Base-by-base conservation (phyloP, 2,329 filamentous ascomycete genomes). In the Davidsoniella australis region DNA sequence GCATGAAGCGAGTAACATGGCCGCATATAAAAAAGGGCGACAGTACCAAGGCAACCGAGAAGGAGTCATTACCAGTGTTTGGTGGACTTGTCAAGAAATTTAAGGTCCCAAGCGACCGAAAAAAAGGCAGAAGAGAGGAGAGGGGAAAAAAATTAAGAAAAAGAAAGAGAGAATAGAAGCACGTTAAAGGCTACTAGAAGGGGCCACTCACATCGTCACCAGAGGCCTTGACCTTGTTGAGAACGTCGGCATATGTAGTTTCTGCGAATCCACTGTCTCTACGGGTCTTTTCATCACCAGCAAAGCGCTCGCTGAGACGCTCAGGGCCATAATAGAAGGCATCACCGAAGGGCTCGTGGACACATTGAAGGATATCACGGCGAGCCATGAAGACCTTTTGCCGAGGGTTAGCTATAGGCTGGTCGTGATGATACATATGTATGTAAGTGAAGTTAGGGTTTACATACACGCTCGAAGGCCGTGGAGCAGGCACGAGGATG, bases 341-440 rank as follows among this genome's bases (percentile, higher is more conserved):
- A 66, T 96, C 91, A 48, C 89, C 89, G 65, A 96, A 96, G 4
- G 91, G 91, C 68, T 98, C 91, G 64, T 96, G 91, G 58, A 91
- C 72, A 62, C 85, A 94, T 58, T 81, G 72, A 53, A 96, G 74
- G 48, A 73, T 79, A 60, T 94, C 81, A 57, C 76, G 76, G 57
- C 86, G 82, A 58, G 88, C 94, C 89, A 96, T 95, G 65, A 98
- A 96, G 56, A 96, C 88, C 85, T 91, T 57, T 39, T 49, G 33
- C 8, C 9, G 17, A 23, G 26, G 4, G 17, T 39, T 26, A 40
- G 45, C 45, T 16, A 5, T 33, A 10, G 5, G 2, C 14, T 39
- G 37, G 44, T 9, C 6, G 29, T 29, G 42, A 48, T 39, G 37
- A 18, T 6, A 36, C 20, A 20, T 20, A 20, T 20, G 20, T 33